A percentile compares a stretch with the other conserved stretches of the same genome.
These are phyloP conservation scores for Polyplosphaeria fusca DNA, from an alignment of 495 filamentous ascomycete genomes.

Conservation along the genomic window DNA sequence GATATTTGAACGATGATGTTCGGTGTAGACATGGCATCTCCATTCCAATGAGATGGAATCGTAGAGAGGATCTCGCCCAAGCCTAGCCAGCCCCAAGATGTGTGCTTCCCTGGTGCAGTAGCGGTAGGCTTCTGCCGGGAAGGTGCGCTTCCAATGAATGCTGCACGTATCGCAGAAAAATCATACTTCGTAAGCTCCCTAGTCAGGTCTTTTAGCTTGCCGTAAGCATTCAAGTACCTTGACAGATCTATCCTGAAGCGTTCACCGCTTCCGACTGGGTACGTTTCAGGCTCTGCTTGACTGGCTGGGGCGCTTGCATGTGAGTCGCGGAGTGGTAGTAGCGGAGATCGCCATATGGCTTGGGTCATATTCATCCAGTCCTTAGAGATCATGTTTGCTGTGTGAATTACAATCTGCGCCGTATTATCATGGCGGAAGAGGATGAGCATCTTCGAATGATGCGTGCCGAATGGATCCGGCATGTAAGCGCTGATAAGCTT, in stretches of 20 bases:
- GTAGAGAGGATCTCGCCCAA: constrained; percentile 57
- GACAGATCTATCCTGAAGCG: constrained; percentile 76
- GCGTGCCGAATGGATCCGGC: constrained; percentile 84
- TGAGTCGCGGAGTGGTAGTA: constrained; percentile 54
- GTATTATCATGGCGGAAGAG: constrained; percentile 71
- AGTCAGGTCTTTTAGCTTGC: constrained; percentile 48
- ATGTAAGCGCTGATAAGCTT: constrained; percentile 72
- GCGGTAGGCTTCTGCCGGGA: constrained; percentile 53
- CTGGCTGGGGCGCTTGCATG: constrained; percentile 20
- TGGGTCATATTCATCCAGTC: constrained; percentile 91
- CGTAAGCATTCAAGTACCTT: constrained; percentile 69
- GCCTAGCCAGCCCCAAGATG: constrained; percentile 72
- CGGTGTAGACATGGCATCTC: constrained; percentile 34
- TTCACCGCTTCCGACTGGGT: constrained; percentile 55
- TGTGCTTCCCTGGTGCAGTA: constrained; percentile 44
- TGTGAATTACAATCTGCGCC: constrained; percentile 81
- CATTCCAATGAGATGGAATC: constrained; percentile 46
- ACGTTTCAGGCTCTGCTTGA: not conserved
- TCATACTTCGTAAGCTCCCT: constrained; percentile 61
- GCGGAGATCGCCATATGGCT: constrained; percentile 75
- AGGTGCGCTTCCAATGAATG: constrained; percentile 74
- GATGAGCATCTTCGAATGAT: constrained; percentile 85
- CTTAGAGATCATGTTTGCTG: constrained; percentile 79
- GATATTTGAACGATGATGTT: constrained; percentile 75
- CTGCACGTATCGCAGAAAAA: constrained; percentile 66